Evolutionary conservation across 306 rosid species (phyloP), one percentile per base, ranked within the genome.

Genomic region (Purshia tridentata): DNA sequence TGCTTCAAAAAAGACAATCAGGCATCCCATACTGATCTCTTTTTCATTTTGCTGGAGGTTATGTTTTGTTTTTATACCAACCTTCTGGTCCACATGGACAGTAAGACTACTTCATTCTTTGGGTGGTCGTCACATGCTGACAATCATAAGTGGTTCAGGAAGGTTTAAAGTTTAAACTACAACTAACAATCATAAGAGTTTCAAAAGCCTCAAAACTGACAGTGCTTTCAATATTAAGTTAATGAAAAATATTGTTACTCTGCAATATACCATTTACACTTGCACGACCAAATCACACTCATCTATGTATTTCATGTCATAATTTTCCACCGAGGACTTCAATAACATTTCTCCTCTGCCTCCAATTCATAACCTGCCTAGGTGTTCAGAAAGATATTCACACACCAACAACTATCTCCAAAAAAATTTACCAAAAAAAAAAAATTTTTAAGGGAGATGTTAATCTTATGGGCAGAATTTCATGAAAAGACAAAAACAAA

Each of bases 131-230:
- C 49, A 69, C 6, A 15, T 49, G 22, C 14, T 4, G 60, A 37
- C 48, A 37, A 51, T 6, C 37, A n/a, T 3, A 51, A 69, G 12
- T 9, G 73, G 10, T 37, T 37, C n/a, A 19, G 13, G 67, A 63
- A 18, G 50, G 37, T 18, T 11, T 41, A 35, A 15, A 16, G 37
- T 18, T 11, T 41, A 35, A 15, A 16, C 22, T 9, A 16, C 13
- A 35, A 40, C 10, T 9, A 13, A 40, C 18, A 40, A 58, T 5
- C 35, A 42, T 14, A 53, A 7, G 39, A 54, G 29, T 10, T 9
- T 20, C 40, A 69, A 69, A 60, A 29, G 42, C 23, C 9, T 54
- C 35, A 54, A 20, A 74, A 20, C 19, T 74, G 72, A n/a, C 18
- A 41, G 18, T 20, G 47, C 16, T 44, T 9, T 48, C 40, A 65